phyloP scores from a whole-genome alignment of 2,329 filamentous ascomycete genomes.

The Cladosporium sphaerospermum region DNA sequence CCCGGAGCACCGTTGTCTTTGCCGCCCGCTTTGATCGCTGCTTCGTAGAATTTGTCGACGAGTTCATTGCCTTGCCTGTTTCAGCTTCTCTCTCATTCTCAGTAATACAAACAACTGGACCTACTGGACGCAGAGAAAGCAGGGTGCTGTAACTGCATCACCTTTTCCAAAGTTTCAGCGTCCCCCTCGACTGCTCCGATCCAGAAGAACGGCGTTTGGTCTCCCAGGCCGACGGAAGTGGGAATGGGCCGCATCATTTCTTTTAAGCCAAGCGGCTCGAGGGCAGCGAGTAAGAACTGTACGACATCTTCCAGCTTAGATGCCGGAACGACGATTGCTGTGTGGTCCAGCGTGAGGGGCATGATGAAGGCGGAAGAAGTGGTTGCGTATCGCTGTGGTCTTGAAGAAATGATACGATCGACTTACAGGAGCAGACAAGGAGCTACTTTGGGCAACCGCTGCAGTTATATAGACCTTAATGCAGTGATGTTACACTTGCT shows the following conservation, averaged over 20 bases:
- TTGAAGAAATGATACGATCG: no score
- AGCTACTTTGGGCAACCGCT: no score
- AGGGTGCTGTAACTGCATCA: slow-evolving; percentile 11
- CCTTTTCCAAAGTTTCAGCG: background rate
- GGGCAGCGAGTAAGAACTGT: slow-evolving; percentile 9
- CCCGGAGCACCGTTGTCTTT: slow-evolving; percentile 14
- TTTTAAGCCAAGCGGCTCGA: slow-evolving; percentile 5
- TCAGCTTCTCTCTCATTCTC: no score
- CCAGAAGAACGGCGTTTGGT: slow-evolving; percentile 13
- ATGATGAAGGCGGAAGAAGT: background rate
- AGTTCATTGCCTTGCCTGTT: slow-evolving; percentile 3
- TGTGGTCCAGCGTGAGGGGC: slow-evolving; percentile 13
- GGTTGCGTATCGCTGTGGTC: no score
- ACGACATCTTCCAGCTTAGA: slow-evolving; percentile 9
- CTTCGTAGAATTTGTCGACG: slow-evolving; percentile 12
- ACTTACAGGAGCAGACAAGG: no score
- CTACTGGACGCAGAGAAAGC: slow-evolving; percentile 1
- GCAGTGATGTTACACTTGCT: no score
- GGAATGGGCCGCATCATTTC: slow-evolving; percentile 11
- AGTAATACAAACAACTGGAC: no score
- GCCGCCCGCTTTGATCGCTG: slow-evolving; percentile 11
- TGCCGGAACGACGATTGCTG: slow-evolving; percentile 7
- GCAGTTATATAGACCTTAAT: no score
- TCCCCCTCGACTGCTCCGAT: slow-evolving; percentile 5
- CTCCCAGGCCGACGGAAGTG: slow-evolving; percentile 11